A percentile compares a stretch with the other conserved stretches of the same genome.
Conservation (phyloP, 345 rosid genomes). For the Pugionium cornutum region DNA sequence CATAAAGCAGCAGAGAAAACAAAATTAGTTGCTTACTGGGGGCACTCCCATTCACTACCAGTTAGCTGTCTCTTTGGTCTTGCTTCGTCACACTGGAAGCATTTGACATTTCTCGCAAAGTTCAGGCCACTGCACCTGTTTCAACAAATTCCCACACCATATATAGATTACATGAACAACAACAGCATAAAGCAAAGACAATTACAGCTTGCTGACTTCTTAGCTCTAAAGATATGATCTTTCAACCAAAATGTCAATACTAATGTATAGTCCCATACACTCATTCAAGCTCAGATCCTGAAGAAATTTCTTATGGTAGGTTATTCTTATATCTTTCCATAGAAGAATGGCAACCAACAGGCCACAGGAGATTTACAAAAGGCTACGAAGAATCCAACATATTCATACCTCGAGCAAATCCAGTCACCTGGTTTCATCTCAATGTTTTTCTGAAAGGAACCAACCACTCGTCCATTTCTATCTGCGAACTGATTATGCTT, state of each 20-base stretch:
- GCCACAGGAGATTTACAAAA: background rate
- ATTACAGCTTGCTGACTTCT: background rate
- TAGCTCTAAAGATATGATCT: constrained; percentile 8
- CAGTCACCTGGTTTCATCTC: constrained; percentile 97
- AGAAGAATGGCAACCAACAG: constrained; percentile 4
- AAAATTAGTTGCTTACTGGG: constrained; percentile 65
- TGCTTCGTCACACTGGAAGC: constrained; percentile 83
- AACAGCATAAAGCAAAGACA: constrained; percentile 18
- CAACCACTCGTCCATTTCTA: constrained; percentile 45
- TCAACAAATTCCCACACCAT: constrained; percentile 30
- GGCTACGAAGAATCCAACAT: background rate
- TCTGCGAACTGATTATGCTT: constrained; percentile 46
- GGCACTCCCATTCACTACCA: constrained; percentile 98
- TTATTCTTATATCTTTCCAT: background rate
- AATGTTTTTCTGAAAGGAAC: constrained; percentile 48
- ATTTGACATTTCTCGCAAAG: constrained; percentile 83
- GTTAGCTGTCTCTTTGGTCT: constrained; percentile 84
- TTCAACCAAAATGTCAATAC: background rate
- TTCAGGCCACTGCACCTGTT: constrained; percentile 92
- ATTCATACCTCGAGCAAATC: constrained; percentile 71
- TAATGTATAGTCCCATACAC: background rate
- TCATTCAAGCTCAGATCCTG: constrained; percentile 6
- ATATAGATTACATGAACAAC: constrained; percentile 12
- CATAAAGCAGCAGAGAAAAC: constrained; percentile 18
- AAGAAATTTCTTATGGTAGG: background rate